Base-by-base conservation (phyloP, 176 grass and related monocot genomes). In the Melocanna baccifera region DNA sequence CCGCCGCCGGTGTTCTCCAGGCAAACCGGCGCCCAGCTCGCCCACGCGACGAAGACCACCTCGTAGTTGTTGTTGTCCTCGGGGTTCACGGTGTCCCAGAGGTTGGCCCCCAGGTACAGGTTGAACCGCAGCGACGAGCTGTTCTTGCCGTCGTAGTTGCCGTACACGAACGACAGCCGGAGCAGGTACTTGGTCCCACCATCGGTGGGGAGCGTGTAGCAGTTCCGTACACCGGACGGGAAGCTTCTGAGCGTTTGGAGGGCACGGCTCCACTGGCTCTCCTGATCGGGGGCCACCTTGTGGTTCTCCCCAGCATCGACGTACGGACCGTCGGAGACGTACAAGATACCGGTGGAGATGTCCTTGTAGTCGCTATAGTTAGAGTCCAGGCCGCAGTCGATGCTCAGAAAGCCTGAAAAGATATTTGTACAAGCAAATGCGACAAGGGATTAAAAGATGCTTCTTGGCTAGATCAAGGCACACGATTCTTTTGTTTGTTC, bases 101-200 rank as follows among this genome's bases (percentile, higher is more conserved):
- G 3, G 32, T 34, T 34, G 32, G 3, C 32, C 32, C 71, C 71
- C n/a, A 90, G 88, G 45, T 94, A 32, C 12, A 94, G 8, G 15
- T 90, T 86, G 55, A 92, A 92, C 46, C 29, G 1, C 45, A 86
- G 6, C 4, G 43, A 10, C 14, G 23, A 43, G 67, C 39, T 76
- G 41, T 73, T 82, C 30, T 23, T 6, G n/a, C 86, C 82, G 74
- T 92, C 86, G 42, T 86, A 79, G 22, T 89, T 83, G 55, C 65
- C 86, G 36, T 79, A 55, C 16, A 28, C 6, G 86, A 84, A 67
- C 20, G 1, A 12, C 8, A 18, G 30, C 53, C 78, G 65, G 12
- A 73, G 14, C 15, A 78, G 61, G 29, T 90, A 90, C 11, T 79
- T 90, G 3, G 20, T 25, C 0, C 81, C 89, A 20, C 11, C 67